Evolutionary conservation across 352 stramenopile species (phyloP).

Genomic region (Phytophthora brassicae): DNA sequence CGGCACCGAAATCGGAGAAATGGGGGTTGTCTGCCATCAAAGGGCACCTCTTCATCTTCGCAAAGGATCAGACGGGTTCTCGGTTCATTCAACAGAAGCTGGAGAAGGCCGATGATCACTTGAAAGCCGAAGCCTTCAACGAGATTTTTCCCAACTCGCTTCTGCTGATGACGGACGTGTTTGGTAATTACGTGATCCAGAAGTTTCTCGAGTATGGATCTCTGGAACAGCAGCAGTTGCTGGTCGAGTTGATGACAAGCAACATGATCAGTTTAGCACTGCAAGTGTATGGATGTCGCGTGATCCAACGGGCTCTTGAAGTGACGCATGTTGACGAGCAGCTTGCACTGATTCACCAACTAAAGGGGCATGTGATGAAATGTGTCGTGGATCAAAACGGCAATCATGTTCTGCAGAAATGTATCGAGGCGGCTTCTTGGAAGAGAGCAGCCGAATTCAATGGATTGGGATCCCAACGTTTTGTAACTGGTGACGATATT

Average conservation of each 20-base stretch:
- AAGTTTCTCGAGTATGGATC: slow-evolving; percentile 96
- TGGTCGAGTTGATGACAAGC: slow-evolving; percentile 87
- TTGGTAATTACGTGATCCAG: slow-evolving; percentile 99
- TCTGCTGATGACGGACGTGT: slow-evolving; percentile 93
- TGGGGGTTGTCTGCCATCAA: slow-evolving; percentile 81
- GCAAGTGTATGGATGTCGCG: slow-evolving; percentile 96
- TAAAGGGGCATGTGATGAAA: slow-evolving; percentile 82
- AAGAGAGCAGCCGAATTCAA: slow-evolving; percentile 32
- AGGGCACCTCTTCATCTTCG: slow-evolving; percentile 85
- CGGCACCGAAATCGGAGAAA: slow-evolving; percentile 67
- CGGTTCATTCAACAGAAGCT: slow-evolving; percentile 90
- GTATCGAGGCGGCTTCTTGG: slow-evolving; percentile 90
- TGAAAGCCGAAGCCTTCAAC: slow-evolving; percentile 74
- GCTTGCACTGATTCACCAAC: slow-evolving; percentile 73
- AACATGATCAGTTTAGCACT: slow-evolving; percentile 96
- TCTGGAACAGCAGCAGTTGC: slow-evolving; percentile 79
- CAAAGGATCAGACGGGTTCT: slow-evolving; percentile 83
- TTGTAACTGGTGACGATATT: slow-evolving; percentile 86
- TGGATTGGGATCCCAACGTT: slow-evolving; percentile 23
- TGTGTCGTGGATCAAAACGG: slow-evolving; percentile 98
- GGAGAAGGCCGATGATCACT: slow-evolving; percentile 77
- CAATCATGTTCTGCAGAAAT: slow-evolving; percentile 99
- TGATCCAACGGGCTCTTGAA: slow-evolving; percentile 95
- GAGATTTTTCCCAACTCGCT: slow-evolving; percentile 85
- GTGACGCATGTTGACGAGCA: slow-evolving; percentile 75